Evolutionary conservation across 345 rosid genomes (phyloP).

Genomic region (Streptanthus diversifolius): DNA sequence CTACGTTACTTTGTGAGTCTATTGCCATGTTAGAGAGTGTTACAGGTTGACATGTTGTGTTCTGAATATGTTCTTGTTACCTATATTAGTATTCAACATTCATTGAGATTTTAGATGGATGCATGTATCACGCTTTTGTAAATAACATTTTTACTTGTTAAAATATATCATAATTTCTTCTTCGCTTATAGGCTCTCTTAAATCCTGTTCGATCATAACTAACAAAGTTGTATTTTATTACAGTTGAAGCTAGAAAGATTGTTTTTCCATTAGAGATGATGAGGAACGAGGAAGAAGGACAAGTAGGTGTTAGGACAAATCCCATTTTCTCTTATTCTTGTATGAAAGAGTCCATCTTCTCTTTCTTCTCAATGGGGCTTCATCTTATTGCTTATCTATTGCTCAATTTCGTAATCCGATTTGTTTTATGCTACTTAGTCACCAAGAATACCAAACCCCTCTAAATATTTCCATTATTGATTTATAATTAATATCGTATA

Average conservation of each 20-base stretch:
- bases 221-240: neutral
- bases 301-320: too few relatives aligned
- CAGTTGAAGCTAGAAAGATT: slow-evolving; percentile 1
- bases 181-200: neutral
- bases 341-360: too few relatives aligned
- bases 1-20: slow-evolving; percentile 4
- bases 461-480: too few relatives aligned
- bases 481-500: too few relatives aligned
- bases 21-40: slow-evolving; percentile 23
- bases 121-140: slow-evolving; percentile 22
- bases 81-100: slow-evolving; percentile 21
- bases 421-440: too few relatives aligned
- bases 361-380: too few relatives aligned
- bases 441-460: too few relatives aligned
- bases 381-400: too few relatives aligned
- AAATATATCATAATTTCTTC: slow-evolving; percentile 10
- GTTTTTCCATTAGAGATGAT: too few relatives aligned
- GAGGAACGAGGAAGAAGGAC: too few relatives aligned
- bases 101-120: slow-evolving; percentile 31
- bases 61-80: slow-evolving; percentile 21
- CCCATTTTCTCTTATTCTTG: too few relatives aligned
- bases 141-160: slow-evolving; percentile 16
- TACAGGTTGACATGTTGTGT: slow-evolving; percentile 8
- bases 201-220: neutral
- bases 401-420: too few relatives aligned